Conservation (phyloP, 305 asterid species). For the Solanum hybrid region DNA sequence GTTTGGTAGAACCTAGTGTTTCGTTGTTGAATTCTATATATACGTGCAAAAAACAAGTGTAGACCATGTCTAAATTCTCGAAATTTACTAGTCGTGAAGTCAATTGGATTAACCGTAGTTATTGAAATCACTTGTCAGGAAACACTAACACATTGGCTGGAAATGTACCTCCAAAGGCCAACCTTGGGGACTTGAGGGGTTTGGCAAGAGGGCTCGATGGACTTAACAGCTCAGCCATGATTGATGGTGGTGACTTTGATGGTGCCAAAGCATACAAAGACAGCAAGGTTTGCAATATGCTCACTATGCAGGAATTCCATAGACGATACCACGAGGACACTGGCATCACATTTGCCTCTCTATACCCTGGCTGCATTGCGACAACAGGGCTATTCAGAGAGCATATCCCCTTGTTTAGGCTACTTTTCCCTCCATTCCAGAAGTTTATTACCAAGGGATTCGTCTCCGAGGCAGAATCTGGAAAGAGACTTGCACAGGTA, state of each 20-base stretch:
- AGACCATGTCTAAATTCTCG: not conserved
- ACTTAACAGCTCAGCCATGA: constrained; percentile 61
- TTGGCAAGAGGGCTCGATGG: constrained; percentile 68
- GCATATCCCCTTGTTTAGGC: constrained; percentile 84
- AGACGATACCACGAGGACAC: constrained; percentile 80
- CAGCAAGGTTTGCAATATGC: constrained; percentile 98
- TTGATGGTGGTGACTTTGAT: constrained; percentile 79
- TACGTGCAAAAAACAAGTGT: not conserved
- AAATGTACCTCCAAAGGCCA: constrained; percentile 94
- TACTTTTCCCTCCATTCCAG: constrained; percentile 88
- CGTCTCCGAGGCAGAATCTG: constrained; percentile 84
- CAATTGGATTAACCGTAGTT: not conserved
- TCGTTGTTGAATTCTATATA: not conserved
- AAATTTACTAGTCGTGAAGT: not conserved
- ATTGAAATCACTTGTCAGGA: constrained; percentile 28
- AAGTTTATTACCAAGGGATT: constrained; percentile 83
- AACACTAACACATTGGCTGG: constrained; percentile 94
- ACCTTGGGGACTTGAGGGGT: constrained; percentile 84
- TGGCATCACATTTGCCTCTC: constrained; percentile 72
- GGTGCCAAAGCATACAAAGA: constrained; percentile 98
- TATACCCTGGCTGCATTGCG: constrained; percentile 94
- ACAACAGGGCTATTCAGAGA: constrained; percentile 85
- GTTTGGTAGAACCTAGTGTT: not conserved
- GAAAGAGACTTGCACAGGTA: constrained; percentile 92
- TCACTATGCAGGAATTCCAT: constrained; percentile 95